A percentile compares a stretch with the other conserved stretches of the same genome.
Evolutionary conservation across 2,329 filamentous ascomycete species (phyloP).

Genomic region (Niveomyces coronatus): DNA sequence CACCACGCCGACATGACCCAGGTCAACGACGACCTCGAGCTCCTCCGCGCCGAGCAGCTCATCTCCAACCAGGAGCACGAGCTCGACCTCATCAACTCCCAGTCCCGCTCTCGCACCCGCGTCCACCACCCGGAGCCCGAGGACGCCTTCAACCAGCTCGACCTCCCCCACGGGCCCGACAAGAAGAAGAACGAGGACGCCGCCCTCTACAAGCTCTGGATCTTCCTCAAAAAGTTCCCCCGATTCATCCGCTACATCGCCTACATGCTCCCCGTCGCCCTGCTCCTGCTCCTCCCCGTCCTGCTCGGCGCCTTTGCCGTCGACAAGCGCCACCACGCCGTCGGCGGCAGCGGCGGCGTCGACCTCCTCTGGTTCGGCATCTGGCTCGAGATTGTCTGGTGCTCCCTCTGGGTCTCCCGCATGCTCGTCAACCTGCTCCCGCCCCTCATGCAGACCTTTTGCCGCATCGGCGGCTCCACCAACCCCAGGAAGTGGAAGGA

Average conservation of each 20-base stretch:
- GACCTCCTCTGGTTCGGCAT: constrained; percentile 83
- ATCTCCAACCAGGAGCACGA: constrained; percentile 34
- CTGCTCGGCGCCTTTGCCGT: constrained; percentile 33
- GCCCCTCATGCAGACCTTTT: constrained; percentile 36
- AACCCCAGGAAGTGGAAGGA: constrained; percentile 91
- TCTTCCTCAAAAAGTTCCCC: constrained; percentile 37
- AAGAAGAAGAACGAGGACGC: constrained; percentile 25
- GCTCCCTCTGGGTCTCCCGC: constrained; percentile 71
- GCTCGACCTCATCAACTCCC: constrained; percentile 13
- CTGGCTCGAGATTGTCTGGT: constrained; percentile 90
- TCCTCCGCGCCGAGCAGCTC: constrained; percentile 36
- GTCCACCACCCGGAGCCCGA: constrained; percentile 28
- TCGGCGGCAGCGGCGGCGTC: constrained; percentile 61
- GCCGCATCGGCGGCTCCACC: constrained; percentile 69
- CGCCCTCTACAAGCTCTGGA: constrained; percentile 30
- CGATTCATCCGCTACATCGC: constrained; percentile 38
- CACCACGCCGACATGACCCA: constrained; percentile 26
- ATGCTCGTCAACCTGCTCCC: constrained; percentile 44
- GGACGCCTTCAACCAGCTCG: constrained; percentile 34
- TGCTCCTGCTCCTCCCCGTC: constrained; percentile 35
- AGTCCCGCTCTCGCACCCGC: constrained; percentile 20
- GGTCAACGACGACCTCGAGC: constrained; percentile 38
- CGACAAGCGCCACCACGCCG: constrained; percentile 27
- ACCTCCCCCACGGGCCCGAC: constrained; percentile 14
- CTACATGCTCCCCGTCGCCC: constrained; percentile 36